Percentiles rank a stretch among this genome's conserved stretches.
phyloP scores from a whole-genome alignment of 805 yeast species.

The Candida ulmi region DNA sequence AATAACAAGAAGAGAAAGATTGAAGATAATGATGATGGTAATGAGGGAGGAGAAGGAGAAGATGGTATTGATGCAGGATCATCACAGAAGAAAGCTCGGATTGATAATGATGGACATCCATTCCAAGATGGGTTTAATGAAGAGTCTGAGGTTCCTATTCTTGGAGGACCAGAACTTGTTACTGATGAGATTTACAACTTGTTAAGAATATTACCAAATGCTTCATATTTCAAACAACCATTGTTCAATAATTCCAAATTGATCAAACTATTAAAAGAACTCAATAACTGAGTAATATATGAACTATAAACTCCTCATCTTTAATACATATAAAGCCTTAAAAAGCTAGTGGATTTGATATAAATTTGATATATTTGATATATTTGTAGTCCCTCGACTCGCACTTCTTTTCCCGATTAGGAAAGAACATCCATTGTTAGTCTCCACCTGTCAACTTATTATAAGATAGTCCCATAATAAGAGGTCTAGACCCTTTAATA shows the following conservation, averaged over 20 bases:
- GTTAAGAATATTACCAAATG: conserved; percentile 50
- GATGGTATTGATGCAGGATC: too few species aligned
- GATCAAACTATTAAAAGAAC: conserved; percentile 11
- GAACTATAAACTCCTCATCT: too few species aligned
- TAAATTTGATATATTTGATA: too few species aligned
- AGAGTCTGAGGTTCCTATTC: conserved; percentile 4
- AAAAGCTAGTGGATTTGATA: too few species aligned
- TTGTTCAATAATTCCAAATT: conserved; percentile 51
- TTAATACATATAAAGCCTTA: too few species aligned
- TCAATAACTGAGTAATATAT: background rate
- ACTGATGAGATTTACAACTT: conserved; percentile 43
- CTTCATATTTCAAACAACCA: conserved; percentile 46
- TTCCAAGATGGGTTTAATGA: conserved; percentile 1
- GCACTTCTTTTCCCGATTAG: too few species aligned
- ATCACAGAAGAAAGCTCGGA: background rate
- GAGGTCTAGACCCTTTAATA: too few species aligned
- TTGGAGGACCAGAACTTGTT: conserved; percentile 13
- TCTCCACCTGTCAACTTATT: too few species aligned
- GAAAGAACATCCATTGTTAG: too few species aligned
- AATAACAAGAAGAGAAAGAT: background rate
- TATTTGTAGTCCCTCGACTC: too few species aligned
- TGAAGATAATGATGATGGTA: background rate
- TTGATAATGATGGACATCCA: background rate
- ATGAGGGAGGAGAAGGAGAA: too few species aligned
- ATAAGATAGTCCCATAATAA: too few species aligned